Base-by-base conservation (phyloP, 2,329 filamentous ascomycete species). In the Colletotrichum godetiae region DNA sequence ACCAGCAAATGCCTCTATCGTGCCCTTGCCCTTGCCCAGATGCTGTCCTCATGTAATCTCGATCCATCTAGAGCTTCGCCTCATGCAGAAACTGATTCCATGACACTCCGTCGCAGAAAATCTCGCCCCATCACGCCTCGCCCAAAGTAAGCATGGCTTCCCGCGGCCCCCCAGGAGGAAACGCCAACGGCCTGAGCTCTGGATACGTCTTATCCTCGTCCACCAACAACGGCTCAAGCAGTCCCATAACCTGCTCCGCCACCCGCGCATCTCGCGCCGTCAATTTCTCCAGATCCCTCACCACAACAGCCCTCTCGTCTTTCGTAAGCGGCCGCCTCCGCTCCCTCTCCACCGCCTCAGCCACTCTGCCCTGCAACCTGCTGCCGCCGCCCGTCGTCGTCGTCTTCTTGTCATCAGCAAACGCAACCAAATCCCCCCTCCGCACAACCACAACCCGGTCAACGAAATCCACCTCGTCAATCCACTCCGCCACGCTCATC, bases 381-480 rank as follows among this genome's bases (percentile, higher is more conserved):
- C 63, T 60, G 5, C 66, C 7, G n/a, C n/a, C n/a, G n/a, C n/a
- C n/a, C n/a, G n/a, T n/a, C 42, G 19, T 61, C 63, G 11, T 15
- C 56, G 2, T 22, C 46, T 8, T 0, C 33, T 15, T 72, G 29
- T 67, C 71, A 19, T 73, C 69, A 0, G 77, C 75, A 42, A 76
- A 82, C 2, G 80, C 81, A 11, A 85, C 84, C 42, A 81, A 42
- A 63, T 82, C 81, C 1, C 80, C 83, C 42, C 85, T 78, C 22
- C 85, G 76, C 33, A 86, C 78, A 4, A 86, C 80, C 1, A 86
- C 73, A 2, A 86, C 81, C 73, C 81, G 78, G 31, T 85, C 81
- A 3, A 79, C 77, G 4, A 70, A 77, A 12, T 64, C 75, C 12
- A 73, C 75, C 31, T 66, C 75, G 60, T 86, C 85, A 22, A 86